These are phyloP conservation scores for Sclerotinia borealis DNA, from an alignment of 2,329 filamentous ascomycete genomes.

Conservation along the genomic window DNA sequence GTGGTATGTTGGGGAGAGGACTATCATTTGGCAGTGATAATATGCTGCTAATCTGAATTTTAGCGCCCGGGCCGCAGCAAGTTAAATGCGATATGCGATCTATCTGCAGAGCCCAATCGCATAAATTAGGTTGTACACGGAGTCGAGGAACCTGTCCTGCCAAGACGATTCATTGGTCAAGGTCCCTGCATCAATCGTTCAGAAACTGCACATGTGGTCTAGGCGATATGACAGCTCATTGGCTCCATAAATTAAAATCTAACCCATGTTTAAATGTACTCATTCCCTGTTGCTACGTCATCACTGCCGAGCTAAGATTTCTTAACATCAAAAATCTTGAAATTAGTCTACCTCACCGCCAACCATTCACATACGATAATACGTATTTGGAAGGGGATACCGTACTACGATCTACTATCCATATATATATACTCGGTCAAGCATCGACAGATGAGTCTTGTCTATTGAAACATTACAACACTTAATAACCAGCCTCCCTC, in stretches of 20 bases:
- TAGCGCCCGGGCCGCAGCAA: neutral
- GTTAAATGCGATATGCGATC: too few species aligned
- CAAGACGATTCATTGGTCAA: neutral
- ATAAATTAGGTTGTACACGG: neutral
- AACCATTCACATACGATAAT: neutral
- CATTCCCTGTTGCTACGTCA: constrained; percentile 3
- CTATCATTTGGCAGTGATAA: neutral
- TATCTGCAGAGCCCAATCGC: neutral
- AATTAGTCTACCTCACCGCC: constrained; percentile 4
- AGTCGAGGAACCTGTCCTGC: neutral
- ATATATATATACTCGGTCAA: constrained; percentile 13
- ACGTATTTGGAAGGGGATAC: neutral
- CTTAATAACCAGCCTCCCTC: neutral
- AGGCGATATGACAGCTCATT: constrained; percentile 4
- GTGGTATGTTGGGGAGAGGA: neutral
- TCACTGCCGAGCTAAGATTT: neutral
- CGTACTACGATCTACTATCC: neutral
- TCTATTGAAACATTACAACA: constrained; percentile 10
- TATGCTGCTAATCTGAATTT: neutral
- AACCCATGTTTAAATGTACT: neutral
- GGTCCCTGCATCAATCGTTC: neutral
- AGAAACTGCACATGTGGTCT: neutral
- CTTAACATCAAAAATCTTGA: neutral
- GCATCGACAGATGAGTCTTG: neutral
- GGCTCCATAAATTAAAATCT: neutral